Conservation (phyloP, 768 basidiomycete species). For the Boletus rubescentipes region DNA sequence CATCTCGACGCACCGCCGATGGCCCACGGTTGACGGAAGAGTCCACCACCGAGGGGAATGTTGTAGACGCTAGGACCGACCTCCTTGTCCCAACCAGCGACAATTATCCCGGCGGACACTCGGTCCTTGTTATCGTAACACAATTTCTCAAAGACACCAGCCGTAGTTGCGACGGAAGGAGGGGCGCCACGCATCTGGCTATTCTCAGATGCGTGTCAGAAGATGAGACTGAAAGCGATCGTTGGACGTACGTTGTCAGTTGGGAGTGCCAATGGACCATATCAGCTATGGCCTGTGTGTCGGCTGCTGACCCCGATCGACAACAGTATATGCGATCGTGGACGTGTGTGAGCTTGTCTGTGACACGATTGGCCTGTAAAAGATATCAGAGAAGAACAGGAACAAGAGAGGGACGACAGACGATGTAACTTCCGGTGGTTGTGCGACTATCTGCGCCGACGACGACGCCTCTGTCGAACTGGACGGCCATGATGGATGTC, state of each 20-base stretch:
- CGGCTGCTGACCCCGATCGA: constrained; percentile 96
- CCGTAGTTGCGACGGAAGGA: constrained; percentile 80
- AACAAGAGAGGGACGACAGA: constrained; percentile 38
- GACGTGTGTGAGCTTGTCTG: constrained; percentile 94
- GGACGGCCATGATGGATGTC: constrained; percentile 99
- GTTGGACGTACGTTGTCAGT: constrained; percentile 57
- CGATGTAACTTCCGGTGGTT: constrained; percentile 95
- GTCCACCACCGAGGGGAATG: constrained; percentile 93
- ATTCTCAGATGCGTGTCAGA: constrained; percentile 5
- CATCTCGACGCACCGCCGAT: constrained; percentile 73
- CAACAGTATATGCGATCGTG: constrained; percentile 99
- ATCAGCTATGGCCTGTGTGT: constrained; percentile 97
- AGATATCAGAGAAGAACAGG: neutral
- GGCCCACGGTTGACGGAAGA: constrained; percentile 98
- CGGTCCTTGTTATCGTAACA: constrained; percentile 94
- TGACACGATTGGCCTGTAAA: constrained; percentile 90
- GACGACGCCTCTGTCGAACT: constrained; percentile 92
- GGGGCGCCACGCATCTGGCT: constrained; percentile 60
- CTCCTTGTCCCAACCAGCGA: constrained; percentile 96
- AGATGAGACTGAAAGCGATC: neutral
- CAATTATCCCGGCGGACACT: constrained; percentile 92
- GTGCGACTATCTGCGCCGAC: constrained; percentile 97
- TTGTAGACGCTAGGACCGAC: constrained; percentile 92
- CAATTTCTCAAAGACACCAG: constrained; percentile 78
- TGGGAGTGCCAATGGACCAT: constrained; percentile 82